Evolutionary conservation across 2,329 filamentous ascomycete species (phyloP).

Genomic region (Nigrospora sphaerica): DNA sequence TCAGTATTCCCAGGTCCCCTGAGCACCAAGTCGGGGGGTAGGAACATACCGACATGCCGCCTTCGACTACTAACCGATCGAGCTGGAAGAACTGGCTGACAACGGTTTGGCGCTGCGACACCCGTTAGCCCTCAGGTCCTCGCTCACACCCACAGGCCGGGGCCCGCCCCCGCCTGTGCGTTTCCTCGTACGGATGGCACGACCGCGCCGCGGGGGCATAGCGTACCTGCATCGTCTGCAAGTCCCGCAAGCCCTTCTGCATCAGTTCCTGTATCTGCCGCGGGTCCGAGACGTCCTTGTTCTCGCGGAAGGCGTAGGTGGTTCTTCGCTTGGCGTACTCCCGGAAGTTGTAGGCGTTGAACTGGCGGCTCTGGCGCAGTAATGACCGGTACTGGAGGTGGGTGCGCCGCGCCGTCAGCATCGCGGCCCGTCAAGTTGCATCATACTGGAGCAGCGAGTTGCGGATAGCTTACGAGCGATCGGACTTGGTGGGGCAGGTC

Average conservation of each 20-base stretch:
- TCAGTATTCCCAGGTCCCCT: constrained; percentile 3
- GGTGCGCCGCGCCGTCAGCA: background rate
- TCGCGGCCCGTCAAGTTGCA: background rate
- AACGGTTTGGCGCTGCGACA: constrained; percentile 77
- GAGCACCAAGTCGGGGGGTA: constrained; percentile 3
- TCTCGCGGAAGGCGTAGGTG: constrained; percentile 81
- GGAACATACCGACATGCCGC: constrained; percentile 64
- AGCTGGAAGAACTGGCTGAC: constrained; percentile 93
- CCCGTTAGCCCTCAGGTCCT: background rate
- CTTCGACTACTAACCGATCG: constrained; percentile 87
- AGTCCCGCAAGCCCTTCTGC: constrained; percentile 77
- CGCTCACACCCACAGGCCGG: background rate
- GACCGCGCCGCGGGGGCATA: background rate
- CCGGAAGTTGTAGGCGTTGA: constrained; percentile 94
- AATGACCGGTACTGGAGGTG: constrained; percentile 75
- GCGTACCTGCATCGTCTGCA: constrained; percentile 83
- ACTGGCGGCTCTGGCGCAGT: constrained; percentile 77
- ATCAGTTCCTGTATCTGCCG: constrained; percentile 79
- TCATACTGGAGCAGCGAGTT: background rate
- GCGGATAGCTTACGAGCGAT: constrained; percentile 39
- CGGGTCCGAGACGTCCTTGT: constrained; percentile 65
- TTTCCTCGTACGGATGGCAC: background rate
- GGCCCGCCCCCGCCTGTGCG: background rate
- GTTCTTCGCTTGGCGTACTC: constrained; percentile 92
- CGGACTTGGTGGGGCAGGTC: constrained; percentile 50